phyloP scores from a whole-genome alignment of 2,329 filamentous ascomycete genomes.

The Hypoxylon sp. region DNA sequence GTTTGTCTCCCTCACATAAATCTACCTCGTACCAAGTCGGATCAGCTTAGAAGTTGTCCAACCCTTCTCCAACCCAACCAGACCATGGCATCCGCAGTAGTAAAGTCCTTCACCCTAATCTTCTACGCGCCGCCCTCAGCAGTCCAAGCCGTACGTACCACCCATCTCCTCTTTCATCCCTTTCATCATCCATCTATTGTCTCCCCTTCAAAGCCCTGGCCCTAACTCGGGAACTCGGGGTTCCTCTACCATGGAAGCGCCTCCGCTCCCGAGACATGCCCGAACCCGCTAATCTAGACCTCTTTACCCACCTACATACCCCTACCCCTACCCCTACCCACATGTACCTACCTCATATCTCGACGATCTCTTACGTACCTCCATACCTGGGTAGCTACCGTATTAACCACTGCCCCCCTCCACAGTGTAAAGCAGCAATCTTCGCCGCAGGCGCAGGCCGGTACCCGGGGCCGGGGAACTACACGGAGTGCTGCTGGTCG shows the following conservation, averaged over 20 bases:
- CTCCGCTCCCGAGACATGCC: background rate
- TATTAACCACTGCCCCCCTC: background rate
- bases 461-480: slow-evolving; percentile 66
- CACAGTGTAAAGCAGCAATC: slow-evolving; percentile 66
- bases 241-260: background rate
- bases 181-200: background rate
- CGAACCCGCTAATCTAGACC: background rate
- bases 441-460: slow-evolving; percentile 72
- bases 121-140: slow-evolving; percentile 65
- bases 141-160: slow-evolving; percentile 54
- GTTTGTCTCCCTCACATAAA: background rate
- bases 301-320: background rate
- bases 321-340: no score
- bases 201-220: background rate
- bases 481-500: slow-evolving; percentile 69
- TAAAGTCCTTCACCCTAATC: slow-evolving; percentile 59
- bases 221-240: slow-evolving; percentile 1
- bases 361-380: background rate
- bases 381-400: background rate
- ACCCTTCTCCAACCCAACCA: background rate
- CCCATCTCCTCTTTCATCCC: background rate
- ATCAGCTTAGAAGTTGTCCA: background rate
- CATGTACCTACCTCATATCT: background rate
- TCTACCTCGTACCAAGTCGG: background rate
- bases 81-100: slow-evolving; percentile 20